Evolutionary conservation across 2,329 filamentous ascomycete genomes (phyloP).

Genomic region (Claviceps sp.): DNA sequence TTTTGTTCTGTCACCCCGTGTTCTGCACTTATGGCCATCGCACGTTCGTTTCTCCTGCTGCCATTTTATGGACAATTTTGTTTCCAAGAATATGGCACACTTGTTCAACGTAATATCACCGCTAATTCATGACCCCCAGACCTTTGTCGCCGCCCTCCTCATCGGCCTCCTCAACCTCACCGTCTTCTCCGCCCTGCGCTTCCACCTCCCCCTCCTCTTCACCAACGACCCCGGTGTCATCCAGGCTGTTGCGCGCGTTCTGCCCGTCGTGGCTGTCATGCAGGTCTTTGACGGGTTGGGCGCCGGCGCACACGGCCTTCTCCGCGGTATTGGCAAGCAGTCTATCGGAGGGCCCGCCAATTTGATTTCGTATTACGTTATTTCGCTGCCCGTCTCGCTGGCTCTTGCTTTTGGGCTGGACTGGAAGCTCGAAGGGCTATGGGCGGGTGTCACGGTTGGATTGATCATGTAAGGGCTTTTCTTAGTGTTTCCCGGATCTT

Average conservation of each 20-base stretch:
- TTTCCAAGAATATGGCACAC: too few species aligned
- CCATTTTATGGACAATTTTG: too few species aligned
- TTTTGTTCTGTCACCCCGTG: too few species aligned
- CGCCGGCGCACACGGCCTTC: conserved; percentile 67
- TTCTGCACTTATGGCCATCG: too few species aligned
- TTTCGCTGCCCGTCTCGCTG: conserved; percentile 77
- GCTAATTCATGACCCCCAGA: conserved; percentile 14
- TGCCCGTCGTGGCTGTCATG: conserved; percentile 77
- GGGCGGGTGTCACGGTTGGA: conserved; percentile 65
- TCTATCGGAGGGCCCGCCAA: conserved; percentile 84
- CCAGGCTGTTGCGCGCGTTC: conserved; percentile 49
- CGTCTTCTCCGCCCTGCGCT: conserved; percentile 53
- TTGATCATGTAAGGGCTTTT: conserved; percentile 40
- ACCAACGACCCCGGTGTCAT: conserved; percentile 62
- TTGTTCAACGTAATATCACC: too few species aligned
- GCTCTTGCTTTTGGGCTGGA: conserved; percentile 60
- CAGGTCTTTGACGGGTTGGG: conserved; percentile 79
- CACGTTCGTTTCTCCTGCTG: too few species aligned
- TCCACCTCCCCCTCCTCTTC: conserved; percentile 64
- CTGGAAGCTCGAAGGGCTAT: conserved; percentile 71
- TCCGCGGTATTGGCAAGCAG: conserved; percentile 79
- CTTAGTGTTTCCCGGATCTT: background rate
- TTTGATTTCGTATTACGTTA: conserved; percentile 70
- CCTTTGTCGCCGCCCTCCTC: conserved; percentile 49
- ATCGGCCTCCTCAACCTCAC: conserved; percentile 72